These are phyloP conservation scores for Cyclostephanos tholiformis DNA, from an alignment of 108 stramenopile species.

Conservation along the genomic window DNA sequence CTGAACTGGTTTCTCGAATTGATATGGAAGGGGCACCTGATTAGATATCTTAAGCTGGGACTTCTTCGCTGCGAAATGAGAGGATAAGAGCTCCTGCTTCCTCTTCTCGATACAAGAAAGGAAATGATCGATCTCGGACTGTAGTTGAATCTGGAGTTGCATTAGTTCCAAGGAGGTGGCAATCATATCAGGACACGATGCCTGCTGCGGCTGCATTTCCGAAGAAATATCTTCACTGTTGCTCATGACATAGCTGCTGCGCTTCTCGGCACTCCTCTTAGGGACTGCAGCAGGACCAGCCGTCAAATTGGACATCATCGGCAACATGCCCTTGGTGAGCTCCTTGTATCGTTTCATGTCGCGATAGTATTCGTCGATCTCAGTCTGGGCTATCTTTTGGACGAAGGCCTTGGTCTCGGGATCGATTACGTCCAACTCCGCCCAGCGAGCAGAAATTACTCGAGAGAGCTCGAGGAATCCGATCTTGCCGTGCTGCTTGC, in stretches of 20 bases:
- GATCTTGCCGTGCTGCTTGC: slow-evolving; percentile 81
- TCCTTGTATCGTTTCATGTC: slow-evolving; percentile 49
- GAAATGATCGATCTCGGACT: slow-evolving; percentile 37
- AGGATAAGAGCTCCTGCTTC: slow-evolving; percentile 9
- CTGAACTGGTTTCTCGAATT: slow-evolving; percentile 9
- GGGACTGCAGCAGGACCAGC: not conserved
- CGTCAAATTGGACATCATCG: not conserved
- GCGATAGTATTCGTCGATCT: slow-evolving; percentile 37
- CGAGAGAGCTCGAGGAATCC: slow-evolving; percentile 78
- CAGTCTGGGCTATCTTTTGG: slow-evolving; percentile 31
- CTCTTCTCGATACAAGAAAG: slow-evolving; percentile 26
- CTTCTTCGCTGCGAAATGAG: slow-evolving; percentile 1
- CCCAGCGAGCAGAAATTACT: slow-evolving; percentile 68
- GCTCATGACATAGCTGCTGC: not conserved
- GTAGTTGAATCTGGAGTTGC: slow-evolving; percentile 13
- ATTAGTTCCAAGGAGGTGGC: slow-evolving; percentile 1
- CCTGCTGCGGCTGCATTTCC: not conserved
- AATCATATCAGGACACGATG: slow-evolving; percentile 1
- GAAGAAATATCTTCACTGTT: not conserved
- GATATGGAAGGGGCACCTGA: not conserved
- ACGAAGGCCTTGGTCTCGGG: slow-evolving; percentile 42
- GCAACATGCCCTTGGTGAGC: slow-evolving; percentile 25
- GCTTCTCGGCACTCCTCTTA: slow-evolving; percentile 18
- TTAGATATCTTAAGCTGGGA: not conserved
- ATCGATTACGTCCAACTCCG: slow-evolving; percentile 35